Conservation (phyloP, 441 rosid species). For the Aleurites moluccanus region DNA sequence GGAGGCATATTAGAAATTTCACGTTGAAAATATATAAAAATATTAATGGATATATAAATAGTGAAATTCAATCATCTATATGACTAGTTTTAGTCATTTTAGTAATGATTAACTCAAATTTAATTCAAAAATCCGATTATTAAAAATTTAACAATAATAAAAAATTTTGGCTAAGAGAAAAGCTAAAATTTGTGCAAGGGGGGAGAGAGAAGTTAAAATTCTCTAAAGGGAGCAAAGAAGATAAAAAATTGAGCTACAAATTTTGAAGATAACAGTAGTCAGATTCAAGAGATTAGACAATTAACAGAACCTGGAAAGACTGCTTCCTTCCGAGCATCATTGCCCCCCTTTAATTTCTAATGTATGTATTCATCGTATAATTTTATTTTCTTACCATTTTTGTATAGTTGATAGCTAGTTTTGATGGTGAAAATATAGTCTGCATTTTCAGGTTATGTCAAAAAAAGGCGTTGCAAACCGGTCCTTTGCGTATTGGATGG, state of each 20-base stretch:
- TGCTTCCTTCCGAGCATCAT: conserved; percentile 45
- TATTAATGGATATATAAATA: too few relatives aligned
- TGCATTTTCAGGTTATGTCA: conserved; percentile 37
- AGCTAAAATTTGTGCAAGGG: conserved; percentile 53
- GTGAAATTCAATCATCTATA: too few relatives aligned
- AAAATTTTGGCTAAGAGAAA: conserved; percentile 67
- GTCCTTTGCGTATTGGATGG: conserved; percentile 38
- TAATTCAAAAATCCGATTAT: too few relatives aligned
- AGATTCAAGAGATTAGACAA: conserved; percentile 42
- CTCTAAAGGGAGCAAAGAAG: conserved; percentile 28
- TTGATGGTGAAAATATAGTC: not conserved
- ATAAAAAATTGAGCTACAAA: conserved; percentile 39
- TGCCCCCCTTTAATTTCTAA: conserved; percentile 38
- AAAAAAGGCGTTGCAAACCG: conserved; percentile 40
- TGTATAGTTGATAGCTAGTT: not conserved
- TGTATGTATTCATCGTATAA: not conserved
- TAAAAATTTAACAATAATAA: too few relatives aligned
- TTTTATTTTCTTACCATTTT: not conserved
- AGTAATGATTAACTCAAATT: too few relatives aligned
- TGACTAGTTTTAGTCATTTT: too few relatives aligned
- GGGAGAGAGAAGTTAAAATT: conserved; percentile 63
- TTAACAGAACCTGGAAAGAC: conserved; percentile 39
- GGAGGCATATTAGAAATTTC: too few relatives aligned
- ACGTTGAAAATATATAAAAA: too few relatives aligned
- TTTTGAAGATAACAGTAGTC: conserved; percentile 36